These are phyloP conservation scores for Microbotryum saponariae DNA, from an alignment of 1,284 basidiomycete species.

Conservation along the genomic window DNA sequence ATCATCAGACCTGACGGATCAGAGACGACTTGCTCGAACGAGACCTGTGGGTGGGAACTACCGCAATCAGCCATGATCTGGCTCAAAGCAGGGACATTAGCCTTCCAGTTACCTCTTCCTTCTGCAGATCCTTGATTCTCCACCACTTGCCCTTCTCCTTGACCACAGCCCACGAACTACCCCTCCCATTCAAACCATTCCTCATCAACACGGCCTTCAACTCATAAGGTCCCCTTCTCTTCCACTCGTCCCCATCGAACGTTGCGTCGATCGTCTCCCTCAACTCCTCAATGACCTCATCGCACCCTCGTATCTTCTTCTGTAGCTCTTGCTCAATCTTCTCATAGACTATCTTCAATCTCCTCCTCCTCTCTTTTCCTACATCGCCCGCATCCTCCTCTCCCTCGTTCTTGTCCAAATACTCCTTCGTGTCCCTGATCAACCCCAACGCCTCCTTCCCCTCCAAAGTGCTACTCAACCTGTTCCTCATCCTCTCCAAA, in stretches of 20 bases:
- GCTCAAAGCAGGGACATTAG: neutral
- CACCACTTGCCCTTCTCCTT: conserved; percentile 20
- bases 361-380: neutral
- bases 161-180: conserved; percentile 14
- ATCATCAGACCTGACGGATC: conserved; percentile 17
- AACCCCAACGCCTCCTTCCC: neutral
- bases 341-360: conserved; percentile 4
- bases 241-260: conserved; percentile 1
- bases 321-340: conserved; percentile 4
- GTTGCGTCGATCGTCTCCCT: neutral
- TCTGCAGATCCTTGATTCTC: conserved; percentile 9
- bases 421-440: neutral
- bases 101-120: conserved; percentile 8
- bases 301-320: neutral
- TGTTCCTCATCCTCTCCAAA: neutral
- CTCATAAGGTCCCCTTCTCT: conserved; percentile 14
- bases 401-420: neutral
- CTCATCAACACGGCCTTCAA: conserved; percentile 19
- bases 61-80: neutral
- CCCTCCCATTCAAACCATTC: conserved; percentile 26
- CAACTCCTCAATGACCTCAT: neutral
- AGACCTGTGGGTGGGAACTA: neutral
- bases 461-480: conserved; percentile 1
- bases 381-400: neutral
- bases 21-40: conserved; percentile 11